Evolutionary conservation across 306 rosid species (phyloP), one percentile per base, ranked within the genome.

Genomic region (Malus sieversii): DNA sequence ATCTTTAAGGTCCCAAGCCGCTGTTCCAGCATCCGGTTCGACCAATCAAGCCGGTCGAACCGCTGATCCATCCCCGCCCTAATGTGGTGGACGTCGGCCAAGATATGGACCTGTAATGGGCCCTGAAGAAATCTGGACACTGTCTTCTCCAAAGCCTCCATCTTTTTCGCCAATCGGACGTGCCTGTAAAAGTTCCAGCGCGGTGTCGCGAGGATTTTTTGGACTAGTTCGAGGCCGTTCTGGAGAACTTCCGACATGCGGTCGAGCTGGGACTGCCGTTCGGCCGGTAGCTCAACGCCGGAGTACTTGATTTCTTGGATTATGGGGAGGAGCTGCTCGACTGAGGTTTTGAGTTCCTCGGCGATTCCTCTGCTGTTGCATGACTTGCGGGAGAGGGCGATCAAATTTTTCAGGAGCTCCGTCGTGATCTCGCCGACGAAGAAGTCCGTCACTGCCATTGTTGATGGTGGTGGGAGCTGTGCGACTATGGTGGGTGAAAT

Each of bases 341-440:
- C 77, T 72, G 73, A 66, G 8, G 4, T 0, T 3, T 33, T 72
- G 65, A 95, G 89, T 38, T 79, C 82, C 11, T 91, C 90, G 1
- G 97, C 98, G 30, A 83, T 90, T 4, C 86, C 5, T 42, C 79
- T 86, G 87, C 93, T 88, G 20, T 80, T 74, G 10, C 85, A 80
- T 6, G 96, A 86, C 59, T 92, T 92, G 3, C 77, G 80, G 9
- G 95, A 78, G 44, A 95, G 70, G 71, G 1, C 6, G 5, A 84
- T 0, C 2, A 92, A 88, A 82, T 79, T 73, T 80, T 78, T 95
- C 0, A 95, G 74, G 4, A 95, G 93, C 87, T 95, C 98, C n/a
- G 95, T 82, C 29, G 83, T 83, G 8, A 95, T 90, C 80, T 95
- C 98, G 38, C 96, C 96, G 52, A 91, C 91, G 86, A 95, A 95